Percentiles rank a stretch among this genome's conserved stretches.
Conservation (phyloP, 2,329 filamentous ascomycete genomes). For the Rutstroemia sp. region DNA sequence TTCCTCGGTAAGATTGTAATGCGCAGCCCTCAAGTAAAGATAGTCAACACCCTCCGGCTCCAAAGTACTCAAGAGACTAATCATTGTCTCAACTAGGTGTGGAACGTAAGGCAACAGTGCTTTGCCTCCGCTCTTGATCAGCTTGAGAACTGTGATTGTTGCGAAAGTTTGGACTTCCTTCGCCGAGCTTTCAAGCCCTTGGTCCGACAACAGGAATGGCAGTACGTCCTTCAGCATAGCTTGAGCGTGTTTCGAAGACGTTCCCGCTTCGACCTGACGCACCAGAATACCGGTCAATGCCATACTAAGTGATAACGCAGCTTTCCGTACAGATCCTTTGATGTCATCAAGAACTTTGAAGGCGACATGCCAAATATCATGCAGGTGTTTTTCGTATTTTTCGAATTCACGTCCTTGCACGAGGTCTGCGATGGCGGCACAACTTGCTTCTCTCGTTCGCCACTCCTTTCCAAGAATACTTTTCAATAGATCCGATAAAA, state of each 20-base stretch:
- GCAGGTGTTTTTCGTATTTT: constrained; percentile 77
- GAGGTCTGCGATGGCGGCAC: constrained; percentile 80
- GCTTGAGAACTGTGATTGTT: constrained; percentile 74
- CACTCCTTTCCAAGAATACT: constrained; percentile 88
- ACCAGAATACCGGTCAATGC: constrained; percentile 79
- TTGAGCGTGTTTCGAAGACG: constrained; percentile 59
- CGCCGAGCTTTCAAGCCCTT: constrained; percentile 81
- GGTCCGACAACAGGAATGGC: constrained; percentile 82
- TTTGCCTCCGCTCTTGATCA: constrained; percentile 82
- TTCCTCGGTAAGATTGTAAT: constrained; percentile 78
- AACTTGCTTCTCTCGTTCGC: constrained; percentile 88
- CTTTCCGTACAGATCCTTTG: constrained; percentile 78
- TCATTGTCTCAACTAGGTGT: constrained; percentile 70
- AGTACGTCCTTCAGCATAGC: constrained; percentile 81
- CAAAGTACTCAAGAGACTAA: constrained; percentile 76
- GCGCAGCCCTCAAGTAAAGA: constrained; percentile 78
- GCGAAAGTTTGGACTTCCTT: constrained; percentile 83
- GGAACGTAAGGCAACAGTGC: constrained; percentile 74
- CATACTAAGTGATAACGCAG: constrained; percentile 76
- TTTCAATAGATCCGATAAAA: constrained; percentile 78
- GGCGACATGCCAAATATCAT: constrained; percentile 75
- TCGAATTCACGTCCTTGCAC: constrained; percentile 70
- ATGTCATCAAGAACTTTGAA: constrained; percentile 95
- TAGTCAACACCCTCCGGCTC: constrained; percentile 90
- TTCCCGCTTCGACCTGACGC: constrained; percentile 74